Evolutionary conservation across 1,139 yeast species (phyloP).

Genomic region (Candida glucosophila): DNA sequence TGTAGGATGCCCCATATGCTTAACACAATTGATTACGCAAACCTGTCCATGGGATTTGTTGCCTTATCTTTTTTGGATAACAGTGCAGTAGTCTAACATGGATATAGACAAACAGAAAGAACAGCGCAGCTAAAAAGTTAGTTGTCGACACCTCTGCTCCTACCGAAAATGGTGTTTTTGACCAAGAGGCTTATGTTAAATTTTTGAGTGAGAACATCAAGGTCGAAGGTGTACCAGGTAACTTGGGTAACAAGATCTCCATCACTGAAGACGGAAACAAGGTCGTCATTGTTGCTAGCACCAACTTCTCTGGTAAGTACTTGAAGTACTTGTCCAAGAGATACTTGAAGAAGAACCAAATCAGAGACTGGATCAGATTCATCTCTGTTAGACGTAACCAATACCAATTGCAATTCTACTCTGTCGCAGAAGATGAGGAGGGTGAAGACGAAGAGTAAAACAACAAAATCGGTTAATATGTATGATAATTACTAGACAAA

Average conservation of each 20-base stretch:
- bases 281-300: slow-evolving; percentile 82
- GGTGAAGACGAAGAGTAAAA: slow-evolving; percentile 86
- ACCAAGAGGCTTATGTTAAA: slow-evolving; percentile 96
- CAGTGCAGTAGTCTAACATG: slow-evolving; percentile 57
- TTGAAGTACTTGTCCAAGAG: slow-evolving; percentile 98
- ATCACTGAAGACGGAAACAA: slow-evolving; percentile 78
- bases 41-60: slow-evolving; percentile 50
- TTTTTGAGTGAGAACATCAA: slow-evolving; percentile 98
- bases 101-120: slow-evolving; percentile 68
- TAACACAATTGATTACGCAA: slow-evolving; percentile 2
- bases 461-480: no score
- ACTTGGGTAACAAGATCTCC: slow-evolving; percentile 92
- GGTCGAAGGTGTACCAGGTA: slow-evolving; percentile 93
- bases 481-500: no score
- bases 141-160: slow-evolving; percentile 97
- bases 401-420: slow-evolving; percentile 99
- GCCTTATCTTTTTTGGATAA: slow-evolving; percentile 32
- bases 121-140: slow-evolving; percentile 78
- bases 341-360: slow-evolving; percentile 99
- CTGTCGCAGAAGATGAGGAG: slow-evolving; percentile 92
- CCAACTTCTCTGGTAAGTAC: slow-evolving; percentile 99
- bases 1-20: no score
- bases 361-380: slow-evolving; percentile 99
- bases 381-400: slow-evolving; percentile 93
- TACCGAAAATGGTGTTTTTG: slow-evolving; percentile 95